These are phyloP conservation scores for Xylaria arbuscula DNA, from an alignment of 2,329 filamentous ascomycete species.

Conservation along the genomic window DNA sequence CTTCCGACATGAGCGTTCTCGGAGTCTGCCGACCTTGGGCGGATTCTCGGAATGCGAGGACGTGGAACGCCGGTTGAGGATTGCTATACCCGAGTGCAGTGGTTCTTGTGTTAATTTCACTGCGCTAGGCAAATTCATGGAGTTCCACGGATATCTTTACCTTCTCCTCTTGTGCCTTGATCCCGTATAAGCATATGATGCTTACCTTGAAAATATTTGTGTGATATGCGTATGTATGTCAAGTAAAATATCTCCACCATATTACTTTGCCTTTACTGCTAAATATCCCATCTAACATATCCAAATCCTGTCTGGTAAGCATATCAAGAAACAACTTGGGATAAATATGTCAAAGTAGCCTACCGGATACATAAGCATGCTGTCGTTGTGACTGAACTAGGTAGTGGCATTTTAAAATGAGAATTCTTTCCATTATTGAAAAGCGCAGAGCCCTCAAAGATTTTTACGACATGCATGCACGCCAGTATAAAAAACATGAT, in stretches of 20 bases:
- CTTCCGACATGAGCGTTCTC: slow-evolving; percentile 66
- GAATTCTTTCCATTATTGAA: too few species aligned
- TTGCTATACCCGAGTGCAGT: slow-evolving; percentile 69
- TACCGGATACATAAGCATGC: too few species aligned
- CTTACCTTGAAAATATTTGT: not conserved
- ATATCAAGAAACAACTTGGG: too few species aligned
- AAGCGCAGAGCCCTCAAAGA: too few species aligned
- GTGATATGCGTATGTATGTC: not conserved
- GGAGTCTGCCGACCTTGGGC: slow-evolving; percentile 46
- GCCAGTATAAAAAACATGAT: too few species aligned
- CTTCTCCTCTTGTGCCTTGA: slow-evolving; percentile 12
- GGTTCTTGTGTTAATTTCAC: slow-evolving; percentile 58
- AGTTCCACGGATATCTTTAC: slow-evolving; percentile 58
- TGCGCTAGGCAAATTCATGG: slow-evolving; percentile 71
- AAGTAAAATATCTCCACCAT: not conserved
- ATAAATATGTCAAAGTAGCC: too few species aligned
- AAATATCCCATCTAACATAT: not conserved
- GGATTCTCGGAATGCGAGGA: slow-evolving; percentile 62
- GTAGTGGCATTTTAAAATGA: too few species aligned
- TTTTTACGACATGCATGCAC: too few species aligned
- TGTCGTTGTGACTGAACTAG: too few species aligned
- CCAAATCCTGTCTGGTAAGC: not conserved
- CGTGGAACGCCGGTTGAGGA: slow-evolving; percentile 72
- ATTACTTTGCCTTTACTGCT: not conserved
- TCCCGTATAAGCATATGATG: not conserved